These are phyloP conservation scores for Cryphonectria japonica DNA, from an alignment of 2,329 filamentous ascomycete genomes.

Conservation along the genomic window DNA sequence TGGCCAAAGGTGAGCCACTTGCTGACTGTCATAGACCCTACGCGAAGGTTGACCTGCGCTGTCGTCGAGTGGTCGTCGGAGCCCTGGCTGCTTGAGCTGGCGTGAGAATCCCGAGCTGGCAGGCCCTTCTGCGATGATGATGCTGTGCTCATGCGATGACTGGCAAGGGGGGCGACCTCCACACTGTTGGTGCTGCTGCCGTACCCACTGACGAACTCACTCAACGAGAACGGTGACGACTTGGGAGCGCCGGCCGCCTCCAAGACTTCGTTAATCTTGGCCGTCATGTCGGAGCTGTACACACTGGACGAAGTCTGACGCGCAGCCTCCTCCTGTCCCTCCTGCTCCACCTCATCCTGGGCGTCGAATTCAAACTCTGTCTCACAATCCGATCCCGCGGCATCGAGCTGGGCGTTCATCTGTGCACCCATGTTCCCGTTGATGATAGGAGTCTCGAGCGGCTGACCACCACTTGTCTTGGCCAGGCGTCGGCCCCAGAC, in stretches of 20 bases:
- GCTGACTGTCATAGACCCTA: slow-evolving; percentile 82
- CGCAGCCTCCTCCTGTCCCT: slow-evolving; percentile 32
- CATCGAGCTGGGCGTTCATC: slow-evolving; percentile 13
- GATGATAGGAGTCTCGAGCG: slow-evolving; percentile 55
- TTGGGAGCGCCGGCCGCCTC: slow-evolving; percentile 44
- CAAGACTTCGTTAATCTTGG: slow-evolving; percentile 55
- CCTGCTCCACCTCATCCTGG: slow-evolving; percentile 33
- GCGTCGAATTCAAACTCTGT: slow-evolving; percentile 40
- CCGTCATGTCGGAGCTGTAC: slow-evolving; percentile 59
- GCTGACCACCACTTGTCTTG: slow-evolving; percentile 41
- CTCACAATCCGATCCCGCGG: slow-evolving; percentile 31
- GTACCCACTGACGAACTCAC: slow-evolving; percentile 48
- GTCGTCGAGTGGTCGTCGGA: slow-evolving; percentile 65
- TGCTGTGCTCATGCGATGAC: slow-evolving; percentile 31
- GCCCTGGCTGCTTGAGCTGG: slow-evolving; percentile 50
- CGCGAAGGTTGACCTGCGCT: slow-evolving; percentile 74
- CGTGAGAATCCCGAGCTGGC: slow-evolving; percentile 45
- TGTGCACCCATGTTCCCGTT: slow-evolving; percentile 34
- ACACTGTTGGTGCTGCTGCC: slow-evolving; percentile 41
- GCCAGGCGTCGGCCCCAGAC: slow-evolving; percentile 46
- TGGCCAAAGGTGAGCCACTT: slow-evolving; percentile 88
- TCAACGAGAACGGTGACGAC: slow-evolving; percentile 48
- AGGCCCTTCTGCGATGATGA: slow-evolving; percentile 36
- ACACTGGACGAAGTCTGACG: slow-evolving; percentile 51
- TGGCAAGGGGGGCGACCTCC: slow-evolving; percentile 30